Evolutionary conservation across 2,329 filamentous ascomycete genomes (phyloP), one percentile per base, ranked within the genome.

Genomic region (Polytolypa hystricis): DNA sequence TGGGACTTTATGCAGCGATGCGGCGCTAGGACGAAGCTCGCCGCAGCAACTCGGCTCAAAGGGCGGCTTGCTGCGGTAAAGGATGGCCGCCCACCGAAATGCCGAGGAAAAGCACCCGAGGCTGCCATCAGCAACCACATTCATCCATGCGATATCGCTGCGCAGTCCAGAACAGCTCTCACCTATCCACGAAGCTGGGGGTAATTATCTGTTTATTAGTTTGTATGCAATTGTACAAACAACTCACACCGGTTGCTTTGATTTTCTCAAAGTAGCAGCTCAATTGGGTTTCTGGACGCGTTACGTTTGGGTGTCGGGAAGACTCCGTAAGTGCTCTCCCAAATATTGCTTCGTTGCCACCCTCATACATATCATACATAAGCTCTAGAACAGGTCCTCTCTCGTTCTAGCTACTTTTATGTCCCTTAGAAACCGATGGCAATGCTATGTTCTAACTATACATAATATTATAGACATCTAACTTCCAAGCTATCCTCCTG

Each of bases 21-120:
- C n/a, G n/a, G n/a, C n/a, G n/a, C n/a, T n/a, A n/a, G n/a, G n/a
- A n/a, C n/a, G n/a, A n/a, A n/a, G n/a, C n/a, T n/a, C n/a, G n/a
- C n/a, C n/a, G n/a, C n/a, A n/a, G n/a, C n/a, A n/a, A n/a, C n/a
- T n/a, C n/a, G n/a, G n/a, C n/a, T n/a, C n/a, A 37, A 30, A 10
- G 19, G 27, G 35, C 35, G 35, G 27, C 14, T 37, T 19, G 35
- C 14, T 14, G 28, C 27, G 27, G 26, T 14, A 30, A 11, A 6
- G 14, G 9, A 18, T 4, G 8, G 12, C 14, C 21, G 26, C 21
- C n/a, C 12, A 15, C n/a, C 10, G 10, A 3, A 26, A 3, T n/a
- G 28, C 28, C 28, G 28, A 30, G 28, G 28, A 26, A 10, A 9
- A 26, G 12, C 23, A 26, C 23, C 25, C 25, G 33, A 35, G 32